These are phyloP conservation scores for Cadophora malorum DNA, from an alignment of 2,329 filamentous ascomycete genomes.

Conservation along the genomic window DNA sequence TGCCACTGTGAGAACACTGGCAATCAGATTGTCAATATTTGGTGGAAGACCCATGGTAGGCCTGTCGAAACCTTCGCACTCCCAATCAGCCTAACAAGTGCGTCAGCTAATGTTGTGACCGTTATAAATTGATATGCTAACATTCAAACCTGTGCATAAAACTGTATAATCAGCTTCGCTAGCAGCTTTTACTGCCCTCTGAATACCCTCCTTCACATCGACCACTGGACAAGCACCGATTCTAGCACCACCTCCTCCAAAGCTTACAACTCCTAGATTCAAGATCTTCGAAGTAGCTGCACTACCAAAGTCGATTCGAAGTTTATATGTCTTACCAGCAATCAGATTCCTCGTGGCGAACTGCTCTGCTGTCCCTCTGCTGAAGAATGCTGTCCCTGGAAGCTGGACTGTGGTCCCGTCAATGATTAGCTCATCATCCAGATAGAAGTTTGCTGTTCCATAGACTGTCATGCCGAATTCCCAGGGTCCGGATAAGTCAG, in stretches of 20 bases:
- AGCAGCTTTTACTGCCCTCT: constrained; percentile 70
- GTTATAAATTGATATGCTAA: constrained; percentile 25
- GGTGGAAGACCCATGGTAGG: constrained; percentile 40
- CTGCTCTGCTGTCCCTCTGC: constrained; percentile 47
- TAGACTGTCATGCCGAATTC: constrained; percentile 48
- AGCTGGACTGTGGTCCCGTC: constrained; percentile 46
- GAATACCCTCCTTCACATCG: constrained; percentile 64
- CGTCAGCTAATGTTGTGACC: constrained; percentile 59
- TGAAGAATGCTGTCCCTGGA: constrained; percentile 49
- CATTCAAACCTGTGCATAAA: constrained; percentile 77
- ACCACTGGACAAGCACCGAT: constrained; percentile 66
- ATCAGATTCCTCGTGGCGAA: constrained; percentile 38
- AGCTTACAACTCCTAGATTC: constrained; percentile 53
- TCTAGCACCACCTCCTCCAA: constrained; percentile 66
- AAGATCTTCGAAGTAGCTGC: constrained; percentile 63
- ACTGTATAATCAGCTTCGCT: constrained; percentile 75
- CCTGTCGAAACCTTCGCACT: constrained; percentile 45
- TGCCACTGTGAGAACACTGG: constrained; percentile 60
- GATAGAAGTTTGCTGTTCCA: constrained; percentile 46
- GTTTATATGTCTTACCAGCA: constrained; percentile 44
- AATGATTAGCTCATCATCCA: constrained; percentile 46
- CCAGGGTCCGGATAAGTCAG: constrained; percentile 37
- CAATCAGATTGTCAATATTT: constrained; percentile 49
- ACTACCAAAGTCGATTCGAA: constrained; percentile 56
- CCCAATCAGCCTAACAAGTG: constrained; percentile 56